Evolutionary conservation across 2,329 filamentous ascomycete genomes (phyloP), one percentile per base, ranked within the genome.

Genomic region (Arthrocladium fulminans): DNA sequence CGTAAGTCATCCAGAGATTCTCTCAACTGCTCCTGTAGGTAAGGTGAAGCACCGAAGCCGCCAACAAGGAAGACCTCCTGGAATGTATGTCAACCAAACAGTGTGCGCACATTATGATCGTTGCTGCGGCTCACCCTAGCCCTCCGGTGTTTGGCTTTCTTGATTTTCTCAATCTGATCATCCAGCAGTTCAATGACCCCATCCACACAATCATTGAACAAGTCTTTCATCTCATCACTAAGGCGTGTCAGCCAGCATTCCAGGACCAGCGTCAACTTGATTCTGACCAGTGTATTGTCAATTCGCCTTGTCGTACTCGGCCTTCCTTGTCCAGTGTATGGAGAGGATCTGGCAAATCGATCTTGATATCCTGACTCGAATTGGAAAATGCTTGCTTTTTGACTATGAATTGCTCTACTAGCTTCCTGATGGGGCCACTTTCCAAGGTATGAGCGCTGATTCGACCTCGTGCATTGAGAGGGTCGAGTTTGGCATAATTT

Each of bases 21-120:
- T 42, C 24, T 22, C 17, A 42, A 19, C 22, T 42, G 19, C 9
- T 24, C 10, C 24, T 42, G 12, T 10, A 42, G 17, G 12, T 10
- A 42, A 42, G 39, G 39, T 10, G 39, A 42, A 22, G 17, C 39
- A 9, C 39, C 39, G 22, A 42, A 42, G 17, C 39, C 39, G 9
- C 39, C 39, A 8, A 42, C 39, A 9, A 42, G 39, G 22, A 42
- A 42, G 12, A 42, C 39, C 6, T 42, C 23, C 39, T 42, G 39
- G 12, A 9, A 38, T n/a, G n/a, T 30, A 20, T 42, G 23, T 23
- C 22, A 42, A 20, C 23, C n/a, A n/a, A 22, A 42, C 19, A 27
- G 9, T 20, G 20, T 42, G 29, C n/a, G 29, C 29, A 30, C 29
- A n/a, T 9, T 30, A 30, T 30, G 29, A 30, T 30, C n/a, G 8